These are phyloP conservation scores for Homolaphlyctis polyrhiza DNA, from an alignment of 371 early-diverging fungal species.

Conservation along the genomic window DNA sequence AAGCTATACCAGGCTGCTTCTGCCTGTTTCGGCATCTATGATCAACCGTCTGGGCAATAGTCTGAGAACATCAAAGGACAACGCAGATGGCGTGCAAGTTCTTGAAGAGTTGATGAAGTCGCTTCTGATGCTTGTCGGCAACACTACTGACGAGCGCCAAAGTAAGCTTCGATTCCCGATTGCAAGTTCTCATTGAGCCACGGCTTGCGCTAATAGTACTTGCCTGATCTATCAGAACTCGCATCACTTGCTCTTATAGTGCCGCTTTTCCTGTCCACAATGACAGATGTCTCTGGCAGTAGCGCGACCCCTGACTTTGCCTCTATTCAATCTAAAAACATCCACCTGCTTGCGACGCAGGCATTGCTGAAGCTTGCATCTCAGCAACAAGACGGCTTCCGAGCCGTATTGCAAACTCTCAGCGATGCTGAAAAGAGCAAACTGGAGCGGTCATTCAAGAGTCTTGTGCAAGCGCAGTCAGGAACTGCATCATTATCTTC, in stretches of 20 bases:
- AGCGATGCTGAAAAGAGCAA: conserved; percentile 4
- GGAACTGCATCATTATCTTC: conserved; percentile 10
- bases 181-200: no score
- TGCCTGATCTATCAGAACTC: neutral
- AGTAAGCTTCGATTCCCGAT: no score
- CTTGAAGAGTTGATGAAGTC: conserved; percentile 15
- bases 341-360: conserved; percentile 12
- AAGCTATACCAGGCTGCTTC: conserved; percentile 4
- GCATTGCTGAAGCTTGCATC: conserved; percentile 29
- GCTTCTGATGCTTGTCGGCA: conserved; percentile 8
- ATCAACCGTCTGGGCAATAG: neutral
- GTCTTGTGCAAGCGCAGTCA: conserved; percentile 8
- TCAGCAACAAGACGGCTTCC: conserved; percentile 21
- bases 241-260: neutral
- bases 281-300: conserved; percentile 3
- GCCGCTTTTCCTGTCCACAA: neutral
- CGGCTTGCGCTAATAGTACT: neutral
- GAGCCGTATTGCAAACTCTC: conserved; percentile 16
- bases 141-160: neutral
- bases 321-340: neutral
- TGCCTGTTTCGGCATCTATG: conserved; percentile 1
- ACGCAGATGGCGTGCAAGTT: neutral
- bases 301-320: neutral
- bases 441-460: conserved; percentile 25
- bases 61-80: neutral